Percentiles rank a stretch among this genome's conserved stretches.
phyloP scores from a whole-genome alignment of 768 basidiomycete genomes.

The Postia placenta region DNA sequence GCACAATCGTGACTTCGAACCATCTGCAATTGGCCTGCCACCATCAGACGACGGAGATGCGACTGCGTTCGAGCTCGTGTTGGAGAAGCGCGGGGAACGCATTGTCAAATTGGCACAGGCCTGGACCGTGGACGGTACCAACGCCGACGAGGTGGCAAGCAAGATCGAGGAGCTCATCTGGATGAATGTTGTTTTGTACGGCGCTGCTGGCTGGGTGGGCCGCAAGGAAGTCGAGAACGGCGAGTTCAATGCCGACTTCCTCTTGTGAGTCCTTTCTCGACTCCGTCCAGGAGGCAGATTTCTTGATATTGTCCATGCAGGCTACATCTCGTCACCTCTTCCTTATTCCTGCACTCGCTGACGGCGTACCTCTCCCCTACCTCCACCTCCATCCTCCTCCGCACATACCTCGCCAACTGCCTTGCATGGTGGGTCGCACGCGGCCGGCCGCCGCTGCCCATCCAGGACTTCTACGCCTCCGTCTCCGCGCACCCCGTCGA shows the following conservation, averaged over 20 bases:
- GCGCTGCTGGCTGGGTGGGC: slow-evolving; percentile 49
- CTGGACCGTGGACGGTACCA: slow-evolving; percentile 16
- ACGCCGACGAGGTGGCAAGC: slow-evolving; percentile 30
- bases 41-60: background rate
- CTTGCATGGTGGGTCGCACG: slow-evolving; percentile 44
- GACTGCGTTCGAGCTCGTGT: slow-evolving; percentile 8
- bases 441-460: slow-evolving; percentile 43
- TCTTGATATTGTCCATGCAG: slow-evolving; percentile 12
- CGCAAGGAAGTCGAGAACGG: slow-evolving; percentile 16
- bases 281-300: background rate
- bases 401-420: slow-evolving; percentile 51
- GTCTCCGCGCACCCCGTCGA: slow-evolving; percentile 9
- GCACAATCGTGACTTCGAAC: slow-evolving; percentile 33
- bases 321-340: slow-evolving; percentile 42
- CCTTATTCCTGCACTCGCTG: slow-evolving; percentile 54
- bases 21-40: slow-evolving; percentile 8
- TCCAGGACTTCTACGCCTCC: slow-evolving; percentile 25
- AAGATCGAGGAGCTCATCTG: slow-evolving; percentile 64
- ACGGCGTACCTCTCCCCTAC: slow-evolving; percentile 28
- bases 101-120: slow-evolving; percentile 13
- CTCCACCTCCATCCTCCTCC: slow-evolving; percentile 48
- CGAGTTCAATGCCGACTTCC: slow-evolving; percentile 52
- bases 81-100: slow-evolving; percentile 8
- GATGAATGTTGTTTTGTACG: slow-evolving; percentile 49
- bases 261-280: slow-evolving; percentile 35